Base-by-base conservation (phyloP, 495 filamentous ascomycete species). In the Eremomyces bilateralis region DNA sequence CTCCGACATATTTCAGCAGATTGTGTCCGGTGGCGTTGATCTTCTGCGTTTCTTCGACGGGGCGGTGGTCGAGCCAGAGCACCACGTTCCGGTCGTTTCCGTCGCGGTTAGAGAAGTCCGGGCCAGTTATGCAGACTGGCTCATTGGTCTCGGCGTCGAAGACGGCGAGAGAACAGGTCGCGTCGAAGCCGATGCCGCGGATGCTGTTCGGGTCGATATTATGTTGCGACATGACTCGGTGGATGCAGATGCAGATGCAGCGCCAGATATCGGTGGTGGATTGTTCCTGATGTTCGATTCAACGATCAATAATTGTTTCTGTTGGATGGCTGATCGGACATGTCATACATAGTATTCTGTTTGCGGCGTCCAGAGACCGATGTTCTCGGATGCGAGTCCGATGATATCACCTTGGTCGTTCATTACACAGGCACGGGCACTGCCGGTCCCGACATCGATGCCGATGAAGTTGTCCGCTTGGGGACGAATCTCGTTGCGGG, bases 261-360 rank as follows among this genome's bases (percentile, higher is more conserved):
- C 67, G 63, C 88, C 88, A 97, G 43, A 95, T 95, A 54, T 97
- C 81, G 33, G 67, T 76, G 1, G 88, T 97, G 13, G 85, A 94
- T 84, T 97, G 88, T 62, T 97, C 88, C 81, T 91, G 35, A 20
- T 20, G 25, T 13, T 5, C 15, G 15, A 21, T 31, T 12, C 5
- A 17, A n/a, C 4, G 17, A n/a, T n/a, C n/a, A n/a, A n/a, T n/a
- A n/a, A n/a, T n/a, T n/a, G 37, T 43, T 39, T 45, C n/a, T n/a
- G n/a, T n/a, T n/a, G n/a, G n/a, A n/a, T n/a, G n/a, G n/a, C n/a
- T n/a, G n/a, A n/a, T n/a, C n/a, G n/a, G 11, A 33, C n/a, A 15
- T 39, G 44, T 34, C 60, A 19, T 53, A 81, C 82, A 61, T 95
- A 95, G 58, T 82, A 88, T 31, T 76, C 78, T 17, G 73, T 69